Base-by-base conservation (phyloP, 139 green algal species). In the Haematococcus lacustris region DNA sequence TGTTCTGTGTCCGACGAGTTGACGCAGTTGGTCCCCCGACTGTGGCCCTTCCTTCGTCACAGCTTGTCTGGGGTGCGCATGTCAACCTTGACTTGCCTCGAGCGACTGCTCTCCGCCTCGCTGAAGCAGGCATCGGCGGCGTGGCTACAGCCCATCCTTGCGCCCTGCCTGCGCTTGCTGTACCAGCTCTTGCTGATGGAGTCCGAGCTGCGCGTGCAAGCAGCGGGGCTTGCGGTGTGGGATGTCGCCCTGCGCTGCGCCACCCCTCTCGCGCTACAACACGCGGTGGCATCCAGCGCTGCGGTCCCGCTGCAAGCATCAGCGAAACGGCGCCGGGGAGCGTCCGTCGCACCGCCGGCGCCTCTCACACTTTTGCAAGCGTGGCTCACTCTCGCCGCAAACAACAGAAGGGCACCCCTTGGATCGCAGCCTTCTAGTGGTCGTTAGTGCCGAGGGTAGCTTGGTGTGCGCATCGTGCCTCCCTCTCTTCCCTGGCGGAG, bases 21-120 rank as follows among this genome's bases (percentile, higher is more conserved):
- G 43, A 17, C 43, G 43, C 9, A 9, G 9, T 17, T 28, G 43
- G 17, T 53, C 43, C 43, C 43, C 43, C 9, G 83, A 0, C 73
- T 96, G 43, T 96, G 84, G 84, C 93, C 92, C 9, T 93, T 94
- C 51, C 77, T 97, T 38, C 66, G 78, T 1, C 93, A 98, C 82
- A 84, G 67, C n/a, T 75, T 97, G 0, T 72, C 43, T 17, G 17
- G 43, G 9, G 43, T 53, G 43, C 43, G 43, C 43, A 9, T 53
- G 9, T 9, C 43, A 17, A 17, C 43, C 9, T 9, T 17, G 17
- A 53, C 43, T 17, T 53, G 43, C 43, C 43, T 53, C 43, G 43
- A 9, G 43, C 17, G 43, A 28, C 9, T 53, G 9, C 9, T 53
- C 43, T 9, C 43, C 17, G 43, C 43, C 43, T 28, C 9, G 43